Base-by-base conservation (phyloP, 1,284 basidiomycete species). In the Puccinia hordei region DNA sequence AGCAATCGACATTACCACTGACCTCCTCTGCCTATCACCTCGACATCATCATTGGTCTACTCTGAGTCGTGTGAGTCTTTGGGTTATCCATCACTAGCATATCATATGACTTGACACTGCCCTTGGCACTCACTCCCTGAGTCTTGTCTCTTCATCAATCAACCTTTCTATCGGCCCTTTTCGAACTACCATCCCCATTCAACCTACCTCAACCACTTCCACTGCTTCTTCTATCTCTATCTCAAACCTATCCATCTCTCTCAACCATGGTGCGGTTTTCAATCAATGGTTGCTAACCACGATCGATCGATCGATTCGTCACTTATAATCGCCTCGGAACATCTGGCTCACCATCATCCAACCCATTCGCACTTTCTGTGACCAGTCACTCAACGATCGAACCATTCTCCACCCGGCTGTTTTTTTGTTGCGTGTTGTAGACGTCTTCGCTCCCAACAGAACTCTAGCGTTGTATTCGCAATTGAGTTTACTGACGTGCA, bases 221-320 rank as follows among this genome's bases (percentile, higher is more conserved):
- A 59, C 57, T 17, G 3, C 27, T n/a, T n/a, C n/a, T n/a, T n/a
- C n/a, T n/a, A n/a, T n/a, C n/a, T n/a, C n/a, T n/a, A 55, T 38
- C 33, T n/a, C 6, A 19, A 63, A 63, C 13, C 1, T 13, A 33
- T 63, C 6, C 59, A 15, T 38, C 33, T 13, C 33, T n/a, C n/a
- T 8, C 59, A 63, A 63, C 33, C 33, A 22, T 17, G 59, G 59
- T 63, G 33, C 33, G 59, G 38, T 38, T 59, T 59, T 59, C 57
- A 9, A 33, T 59, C 19, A 27, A 59, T 59, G 5, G 27, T 59
- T 59, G 13, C 30, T 19, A 30, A 5, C 57, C 12, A 63, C 59
- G 59, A 63, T 38, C 59, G 59, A 22, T 33, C 24, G 10, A 59
- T 59, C 57, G 57, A 33, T 22, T 38, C 59, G 38, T 41, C 38